These are phyloP conservation scores for Cyclocybe aegerita DNA, from an alignment of 768 basidiomycete genomes.

Conservation along the genomic window DNA sequence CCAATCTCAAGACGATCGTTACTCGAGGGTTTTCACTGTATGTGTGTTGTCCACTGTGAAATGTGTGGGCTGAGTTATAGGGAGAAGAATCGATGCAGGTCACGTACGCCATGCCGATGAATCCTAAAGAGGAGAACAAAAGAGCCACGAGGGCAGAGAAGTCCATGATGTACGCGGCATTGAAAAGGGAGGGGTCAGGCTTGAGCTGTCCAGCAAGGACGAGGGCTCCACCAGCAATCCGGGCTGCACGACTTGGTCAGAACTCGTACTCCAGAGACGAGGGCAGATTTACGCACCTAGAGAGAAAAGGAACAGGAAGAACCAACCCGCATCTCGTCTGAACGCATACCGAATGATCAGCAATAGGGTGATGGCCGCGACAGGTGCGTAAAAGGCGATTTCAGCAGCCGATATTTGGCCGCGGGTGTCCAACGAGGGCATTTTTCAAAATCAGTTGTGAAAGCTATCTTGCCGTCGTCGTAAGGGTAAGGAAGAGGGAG, in stretches of 20 bases:
- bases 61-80: constrained; percentile 19
- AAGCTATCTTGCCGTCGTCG: constrained; percentile 18
- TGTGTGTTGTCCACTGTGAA: constrained; percentile 45
- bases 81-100: constrained; percentile 5
- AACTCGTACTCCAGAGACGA: not conserved
- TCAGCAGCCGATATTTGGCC: constrained; percentile 60
- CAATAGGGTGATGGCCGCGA: constrained; percentile 44
- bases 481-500: constrained; percentile 8
- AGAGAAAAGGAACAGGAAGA: constrained; percentile 65
- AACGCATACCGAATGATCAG: constrained; percentile 56
- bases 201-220: constrained; percentile 49
- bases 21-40: constrained; percentile 50
- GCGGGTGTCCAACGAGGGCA: constrained; percentile 41
- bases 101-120: constrained; percentile 51
- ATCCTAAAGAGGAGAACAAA: constrained; percentile 43
- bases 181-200: constrained; percentile 44
- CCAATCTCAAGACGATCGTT: constrained; percentile 33
- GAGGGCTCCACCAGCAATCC: constrained; percentile 56
- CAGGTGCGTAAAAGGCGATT: constrained; percentile 59
- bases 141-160: constrained; percentile 40
- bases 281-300: constrained; percentile 38
- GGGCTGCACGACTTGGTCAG: constrained; percentile 36
- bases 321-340: constrained; percentile 61
- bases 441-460: constrained; percentile 23
- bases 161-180: constrained; percentile 53